Base-by-base conservation (phyloP, 1,139 yeast species). In the Sugiyamaella pinicola region DNA sequence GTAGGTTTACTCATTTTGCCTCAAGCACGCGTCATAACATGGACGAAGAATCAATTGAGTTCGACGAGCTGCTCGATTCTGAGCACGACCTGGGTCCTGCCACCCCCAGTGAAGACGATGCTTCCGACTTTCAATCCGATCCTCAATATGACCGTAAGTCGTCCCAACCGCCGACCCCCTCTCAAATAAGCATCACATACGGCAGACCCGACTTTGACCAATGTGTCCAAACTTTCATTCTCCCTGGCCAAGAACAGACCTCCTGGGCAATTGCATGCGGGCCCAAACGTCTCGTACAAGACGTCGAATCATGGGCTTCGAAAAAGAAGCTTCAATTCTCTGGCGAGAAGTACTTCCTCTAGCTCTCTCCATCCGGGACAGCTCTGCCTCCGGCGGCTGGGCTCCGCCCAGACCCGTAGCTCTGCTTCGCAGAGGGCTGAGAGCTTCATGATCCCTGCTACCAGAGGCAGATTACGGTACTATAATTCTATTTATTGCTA, bases 201-300 rank as follows among this genome's bases (percentile, higher is more conserved):
- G 74, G 73, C 7, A 56, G 73, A 9, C 73, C 72, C 1, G 52
- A 57, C 13, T 56, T 69, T 19, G 33, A 51, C 13, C 51, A 54
- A 18, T 55, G 57, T 2, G 49, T 58, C 0, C 55, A 55, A 1
- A 52, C 51, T 7, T 64, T 60, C 46, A 41, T 62, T 21, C 53
- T 42, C 8, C 29, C 50, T 2, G 59, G 51, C 2, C 65, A 62
- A 42, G 59, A 64, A 17, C 69, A 67, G 2, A 70, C 72, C 45
- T 70, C 70, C 49, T 83, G 86, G 84, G 72, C 85, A 0, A 69
- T 86, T n/a, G 80, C 87, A 0, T 86, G 95, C 70, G 95, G 96
- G 0, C 89, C 91, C 0, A 69, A 68, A 1, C 61, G 74, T 0
- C 69, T 87, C 55, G 79, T 83, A 17, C 40, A 58, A 1, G 83